Conservation (phyloP, 2,329 filamentous ascomycete genomes). For the Orbilia oligospora region DNA sequence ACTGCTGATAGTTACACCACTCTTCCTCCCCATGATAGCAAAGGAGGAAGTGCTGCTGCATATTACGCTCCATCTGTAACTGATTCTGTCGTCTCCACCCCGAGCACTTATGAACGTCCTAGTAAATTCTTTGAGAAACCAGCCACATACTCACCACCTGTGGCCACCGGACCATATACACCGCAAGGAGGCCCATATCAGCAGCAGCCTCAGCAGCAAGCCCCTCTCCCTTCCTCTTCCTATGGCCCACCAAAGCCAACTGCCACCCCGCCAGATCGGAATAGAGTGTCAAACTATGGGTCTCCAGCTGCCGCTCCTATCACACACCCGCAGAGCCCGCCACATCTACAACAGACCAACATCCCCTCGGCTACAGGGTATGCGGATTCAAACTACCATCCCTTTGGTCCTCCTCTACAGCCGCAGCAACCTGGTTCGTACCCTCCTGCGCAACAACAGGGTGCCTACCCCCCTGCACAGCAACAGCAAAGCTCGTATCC, state of each 20-base stretch:
- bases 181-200: conserved; percentile 44
- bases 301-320: neutral
- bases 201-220: conserved; percentile 46
- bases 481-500: too few species aligned
- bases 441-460: neutral
- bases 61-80: conserved; percentile 49
- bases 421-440: conserved; percentile 10
- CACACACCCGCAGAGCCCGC: neutral
- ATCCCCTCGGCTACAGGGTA: conserved; percentile 30
- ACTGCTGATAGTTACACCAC: conserved; percentile 17
- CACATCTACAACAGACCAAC: conserved; percentile 11
- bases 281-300: conserved; percentile 9
- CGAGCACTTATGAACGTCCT: conserved; percentile 46
- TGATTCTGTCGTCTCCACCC: conserved; percentile 51
- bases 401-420: conserved; percentile 40
- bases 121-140: conserved; percentile 40
- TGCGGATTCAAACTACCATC: conserved; percentile 43
- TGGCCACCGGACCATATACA: conserved; percentile 47
- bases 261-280: conserved; percentile 19
- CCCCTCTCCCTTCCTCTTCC: conserved; percentile 2
- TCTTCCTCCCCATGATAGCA: conserved; percentile 4
- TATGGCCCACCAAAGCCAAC: conserved; percentile 37
- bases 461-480: neutral
- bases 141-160: conserved; percentile 36
- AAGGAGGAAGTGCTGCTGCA: conserved; percentile 14